phyloP scores from a whole-genome alignment of 2,329 filamentous ascomycete genomes.

The Monilinia fructigena region DNA sequence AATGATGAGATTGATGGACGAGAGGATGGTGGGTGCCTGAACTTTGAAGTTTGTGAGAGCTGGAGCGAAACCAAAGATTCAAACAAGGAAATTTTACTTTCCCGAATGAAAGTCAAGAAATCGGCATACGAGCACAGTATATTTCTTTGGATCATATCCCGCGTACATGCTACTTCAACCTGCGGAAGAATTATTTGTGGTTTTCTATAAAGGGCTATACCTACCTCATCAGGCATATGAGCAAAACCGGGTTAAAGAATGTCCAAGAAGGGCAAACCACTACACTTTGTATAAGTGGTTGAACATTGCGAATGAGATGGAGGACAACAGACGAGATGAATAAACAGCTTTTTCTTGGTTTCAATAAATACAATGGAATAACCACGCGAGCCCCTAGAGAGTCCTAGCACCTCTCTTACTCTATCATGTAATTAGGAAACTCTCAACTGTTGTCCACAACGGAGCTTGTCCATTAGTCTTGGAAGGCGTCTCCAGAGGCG shows the following conservation, averaged over 20 bases:
- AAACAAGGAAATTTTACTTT: background rate
- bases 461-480: background rate
- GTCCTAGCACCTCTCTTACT: background rate
- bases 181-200: too few relatives aligned
- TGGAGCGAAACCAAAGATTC: background rate
- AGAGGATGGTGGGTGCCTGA: constrained; percentile 28
- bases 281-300: background rate
- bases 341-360: background rate
- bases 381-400: background rate
- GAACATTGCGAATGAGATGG: background rate
- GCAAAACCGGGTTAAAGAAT: too few relatives aligned
- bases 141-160: too few relatives aligned
- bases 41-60: background rate
- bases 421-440: background rate
- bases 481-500: background rate
- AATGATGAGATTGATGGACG: constrained; percentile 33
- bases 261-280: background rate
- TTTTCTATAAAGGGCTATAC: too few relatives aligned
- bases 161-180: too few relatives aligned
- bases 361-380: background rate
- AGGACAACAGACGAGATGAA: background rate
- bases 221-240: too few relatives aligned
- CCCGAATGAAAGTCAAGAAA: background rate
- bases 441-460: background rate
- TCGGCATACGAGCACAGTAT: too few relatives aligned